phyloP scores from a whole-genome alignment of 139 green algal species.

The Chlamydomonas sp. region DNA sequence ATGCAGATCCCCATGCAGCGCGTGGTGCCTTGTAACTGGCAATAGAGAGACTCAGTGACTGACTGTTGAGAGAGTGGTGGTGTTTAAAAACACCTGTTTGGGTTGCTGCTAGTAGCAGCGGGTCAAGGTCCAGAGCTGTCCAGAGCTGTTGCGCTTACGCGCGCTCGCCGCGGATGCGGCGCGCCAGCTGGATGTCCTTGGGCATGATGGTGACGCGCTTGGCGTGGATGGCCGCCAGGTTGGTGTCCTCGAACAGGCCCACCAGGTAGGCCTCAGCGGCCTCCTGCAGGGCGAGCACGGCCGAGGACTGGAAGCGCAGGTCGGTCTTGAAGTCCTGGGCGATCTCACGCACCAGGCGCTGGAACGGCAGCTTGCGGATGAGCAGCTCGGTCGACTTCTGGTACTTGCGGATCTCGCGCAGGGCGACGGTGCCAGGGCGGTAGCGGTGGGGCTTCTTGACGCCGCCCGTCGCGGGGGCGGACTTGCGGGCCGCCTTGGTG shows the following conservation, averaged over 20 bases:
- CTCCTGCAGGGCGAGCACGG: slow-evolving; percentile 91
- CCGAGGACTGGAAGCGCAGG: slow-evolving; percentile 92
- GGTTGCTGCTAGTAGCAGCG: too few relatives aligned
- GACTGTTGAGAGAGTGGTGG: too few relatives aligned
- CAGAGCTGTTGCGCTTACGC: too few relatives aligned
- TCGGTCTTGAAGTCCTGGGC: slow-evolving; percentile 99
- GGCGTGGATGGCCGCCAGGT: slow-evolving; percentile 92
- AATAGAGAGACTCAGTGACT: too few relatives aligned
- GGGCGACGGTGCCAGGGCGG: slow-evolving; percentile 79
- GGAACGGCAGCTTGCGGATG: slow-evolving; percentile 96
- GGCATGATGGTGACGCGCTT: slow-evolving; percentile 73
- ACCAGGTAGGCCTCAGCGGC: slow-evolving; percentile 95
- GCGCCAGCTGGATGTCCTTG: slow-evolving; percentile 53
- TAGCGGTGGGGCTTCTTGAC: slow-evolving; percentile 90
- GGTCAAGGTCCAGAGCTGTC: too few relatives aligned
- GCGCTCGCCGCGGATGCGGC: slow-evolving; percentile 40
- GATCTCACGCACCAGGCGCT: slow-evolving; percentile 95
- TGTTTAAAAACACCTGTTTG: too few relatives aligned
- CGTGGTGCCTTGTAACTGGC: too few relatives aligned
- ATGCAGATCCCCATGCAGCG: too few relatives aligned
- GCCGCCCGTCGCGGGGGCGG: slow-evolving; percentile 76
- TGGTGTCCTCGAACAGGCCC: slow-evolving; percentile 96
- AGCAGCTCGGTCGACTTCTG: slow-evolving; percentile 92
- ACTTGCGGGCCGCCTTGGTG: slow-evolving; percentile 88
- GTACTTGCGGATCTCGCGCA: slow-evolving; percentile 92